Base-by-base conservation (phyloP, 1,284 basidiomycete genomes). In the Cutaneotrichosporon cutaneum region DNA sequence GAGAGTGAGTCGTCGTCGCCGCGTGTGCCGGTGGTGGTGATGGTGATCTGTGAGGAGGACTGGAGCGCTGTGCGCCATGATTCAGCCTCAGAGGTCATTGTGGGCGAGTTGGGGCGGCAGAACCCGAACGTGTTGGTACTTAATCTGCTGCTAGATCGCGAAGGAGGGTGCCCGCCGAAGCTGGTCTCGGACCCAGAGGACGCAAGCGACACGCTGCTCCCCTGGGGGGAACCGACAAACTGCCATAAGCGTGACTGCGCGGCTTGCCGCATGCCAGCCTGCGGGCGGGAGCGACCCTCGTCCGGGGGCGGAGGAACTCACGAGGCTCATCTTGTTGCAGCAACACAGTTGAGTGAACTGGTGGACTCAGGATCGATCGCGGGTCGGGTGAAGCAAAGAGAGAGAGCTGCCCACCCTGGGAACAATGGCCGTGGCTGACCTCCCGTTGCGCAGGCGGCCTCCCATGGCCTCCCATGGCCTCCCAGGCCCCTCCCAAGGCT, bases 51-150 rank as follows among this genome's bases (percentile, higher is more conserved):
- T 14, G 24, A 51, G 8, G 27, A 4, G 13, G 48, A 27, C 26
- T n/a, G 26, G 26, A 13, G 48, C 18, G 48, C 48, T 18, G 48
- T 51, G 24, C 48, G 48, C 48, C 48, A 51, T 9, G 48, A 32
- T 32, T 51, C 48, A 4, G 26, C 18, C 22, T 27, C 26, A 51
- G 48, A 51, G 26, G 48, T 27, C 45, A 48, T n/a, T 27, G 26
- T 14, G 18, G 48, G 48, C 24, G 48, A 18, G 27, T 32, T 51
- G 2, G 48, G 18, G 8, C 48, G 26, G 26, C 14, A 18, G 18
- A 27, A 27, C 5, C 48, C 48, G 22, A 51, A 51, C 24, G 48
- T 51, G 48, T 51, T 27, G 27, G 48, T 51, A 51, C 48, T 51
- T 51, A 51, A 51, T 51, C 48, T 32, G 16, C 48, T 51, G 48